These are phyloP conservation scores for Strobilomyces dryophilus DNA, from an alignment of 768 basidiomycete species.

Conservation along the genomic window DNA sequence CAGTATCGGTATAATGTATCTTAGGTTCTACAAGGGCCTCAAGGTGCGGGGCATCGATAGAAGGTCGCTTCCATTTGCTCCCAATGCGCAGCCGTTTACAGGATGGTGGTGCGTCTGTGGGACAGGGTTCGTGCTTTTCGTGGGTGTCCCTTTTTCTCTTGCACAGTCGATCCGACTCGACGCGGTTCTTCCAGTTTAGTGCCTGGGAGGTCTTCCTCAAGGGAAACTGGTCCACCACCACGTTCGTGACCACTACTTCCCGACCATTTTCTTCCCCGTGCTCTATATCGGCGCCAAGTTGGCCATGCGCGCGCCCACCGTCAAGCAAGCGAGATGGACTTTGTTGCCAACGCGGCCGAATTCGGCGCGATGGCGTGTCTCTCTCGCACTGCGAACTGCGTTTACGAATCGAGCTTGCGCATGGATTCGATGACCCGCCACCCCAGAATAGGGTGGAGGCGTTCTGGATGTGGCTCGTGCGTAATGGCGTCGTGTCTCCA, in stretches of 20 bases:
- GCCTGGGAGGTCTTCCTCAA: constrained; percentile 22
- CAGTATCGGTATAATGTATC: too few species aligned
- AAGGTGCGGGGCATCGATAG: constrained; percentile 14
- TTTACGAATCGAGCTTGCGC: too few species aligned
- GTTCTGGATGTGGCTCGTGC: too few species aligned
- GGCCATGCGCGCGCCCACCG: constrained; percentile 9
- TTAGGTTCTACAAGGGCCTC: too few species aligned
- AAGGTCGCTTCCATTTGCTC: constrained; percentile 39
- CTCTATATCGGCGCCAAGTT: too few species aligned
- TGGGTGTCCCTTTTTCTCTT: constrained; percentile 23
- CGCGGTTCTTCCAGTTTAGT: constrained; percentile 28
- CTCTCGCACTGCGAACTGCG: too few species aligned
- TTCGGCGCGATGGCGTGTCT: too few species aligned
- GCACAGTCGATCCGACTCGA: neutral
- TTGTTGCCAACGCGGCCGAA: too few species aligned
- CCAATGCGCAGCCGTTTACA: constrained; percentile 38
- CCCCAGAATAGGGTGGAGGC: too few species aligned
- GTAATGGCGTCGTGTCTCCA: too few species aligned
- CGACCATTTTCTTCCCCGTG: constrained; percentile 27
- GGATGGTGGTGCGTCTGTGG: constrained; percentile 35
- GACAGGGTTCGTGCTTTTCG: constrained; percentile 31
- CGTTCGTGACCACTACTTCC: constrained; percentile 43
- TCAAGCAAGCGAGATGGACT: constrained; percentile 5
- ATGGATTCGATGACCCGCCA: too few species aligned
- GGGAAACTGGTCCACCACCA: constrained; percentile 32